These are phyloP conservation scores for Bodo saltans DNA, from an alignment of 78 protist species.

Conservation along the genomic window DNA sequence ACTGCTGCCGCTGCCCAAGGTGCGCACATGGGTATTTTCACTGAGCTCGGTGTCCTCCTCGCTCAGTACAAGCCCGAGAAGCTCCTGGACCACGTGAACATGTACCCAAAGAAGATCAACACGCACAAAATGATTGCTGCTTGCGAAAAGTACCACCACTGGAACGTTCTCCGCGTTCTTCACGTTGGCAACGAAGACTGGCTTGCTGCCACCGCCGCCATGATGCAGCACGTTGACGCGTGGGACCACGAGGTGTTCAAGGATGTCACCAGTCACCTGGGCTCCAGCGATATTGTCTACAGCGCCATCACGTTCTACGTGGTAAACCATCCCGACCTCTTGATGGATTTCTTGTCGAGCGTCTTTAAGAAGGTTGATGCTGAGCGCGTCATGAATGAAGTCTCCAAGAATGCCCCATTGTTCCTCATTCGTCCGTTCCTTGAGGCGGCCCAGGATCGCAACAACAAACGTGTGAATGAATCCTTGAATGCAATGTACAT, in stretches of 20 bases:
- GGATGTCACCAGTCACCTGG: constrained; percentile 79
- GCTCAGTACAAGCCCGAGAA: constrained; percentile 84
- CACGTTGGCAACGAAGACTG: constrained; percentile 91
- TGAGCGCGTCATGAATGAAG: constrained; percentile 66
- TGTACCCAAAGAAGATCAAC: constrained; percentile 77
- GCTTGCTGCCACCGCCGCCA: constrained; percentile 88
- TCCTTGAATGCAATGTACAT: constrained; percentile 88
- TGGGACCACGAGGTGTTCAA: constrained; percentile 90
- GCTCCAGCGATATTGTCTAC: constrained; percentile 90
- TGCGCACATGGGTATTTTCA: constrained; percentile 97
- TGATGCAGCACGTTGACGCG: constrained; percentile 93
- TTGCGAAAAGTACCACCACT: constrained; percentile 83
- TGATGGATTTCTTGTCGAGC: constrained; percentile 78
- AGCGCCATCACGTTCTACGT: constrained; percentile 85
- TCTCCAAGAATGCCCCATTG: constrained; percentile 46
- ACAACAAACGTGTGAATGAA: constrained; percentile 78
- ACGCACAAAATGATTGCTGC: constrained; percentile 82
- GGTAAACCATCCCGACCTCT: constrained; percentile 45
- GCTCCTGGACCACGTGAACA: constrained; percentile 96
- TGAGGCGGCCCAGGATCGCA: constrained; percentile 61
- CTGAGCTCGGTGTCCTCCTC: constrained; percentile 95
- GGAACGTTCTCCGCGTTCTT: constrained; percentile 90
- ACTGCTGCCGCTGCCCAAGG: constrained; percentile 36
- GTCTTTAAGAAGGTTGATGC: constrained; percentile 78
- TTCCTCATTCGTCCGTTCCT: constrained; percentile 87